Evolutionary conservation across 495 filamentous ascomycete species (phyloP), one percentile per base, ranked within the genome.

Genomic region (Hamigera avellanea): DNA sequence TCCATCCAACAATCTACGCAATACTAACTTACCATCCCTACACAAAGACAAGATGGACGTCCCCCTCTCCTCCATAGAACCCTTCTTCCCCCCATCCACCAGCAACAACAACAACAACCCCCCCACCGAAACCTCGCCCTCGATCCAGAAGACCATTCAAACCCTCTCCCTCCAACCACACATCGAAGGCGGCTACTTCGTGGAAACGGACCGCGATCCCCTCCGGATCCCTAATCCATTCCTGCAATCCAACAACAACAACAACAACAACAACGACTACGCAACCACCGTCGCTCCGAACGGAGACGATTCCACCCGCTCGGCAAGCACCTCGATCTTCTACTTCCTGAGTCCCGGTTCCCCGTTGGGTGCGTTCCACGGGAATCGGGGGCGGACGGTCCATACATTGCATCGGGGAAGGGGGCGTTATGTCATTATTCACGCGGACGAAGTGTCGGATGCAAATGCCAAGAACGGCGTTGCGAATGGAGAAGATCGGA

Each of bases 101-200:
- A 23, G 5, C 4, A 23, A 23, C 21, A 23, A 42, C 43, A 30
- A 12, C 28, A 18, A 33, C 37, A 14, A 26, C 26, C 16, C 31
- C 35, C 9, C 18, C 32, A 40, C 10, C 54, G 50, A 19, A 28
- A 40, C 27, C 35, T 50, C 23, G 8, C 44, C 58, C 7, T 6
- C 35, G 8, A 51, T 64, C 26, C 40, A 59, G 34, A 31, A 50
- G 26, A 44, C 72, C 9, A 70, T 80, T 50, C 21, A 37, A 10
- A 43, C 48, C 16, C 61, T 80, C 15, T 13, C 50, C 16, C 56
- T 78, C 4, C 42, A 50, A 18, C 55, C 62, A 8, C 77, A 82
- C 52, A 57, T 71, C 37, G 76, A 79, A 60, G 78, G 78, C 19
- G 80, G 77, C 30, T 84, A 73, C 55, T 82, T 72, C 48, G 52